Base-by-base conservation (phyloP, 208 protist genomes). In the Trypanosoma caninum region DNA sequence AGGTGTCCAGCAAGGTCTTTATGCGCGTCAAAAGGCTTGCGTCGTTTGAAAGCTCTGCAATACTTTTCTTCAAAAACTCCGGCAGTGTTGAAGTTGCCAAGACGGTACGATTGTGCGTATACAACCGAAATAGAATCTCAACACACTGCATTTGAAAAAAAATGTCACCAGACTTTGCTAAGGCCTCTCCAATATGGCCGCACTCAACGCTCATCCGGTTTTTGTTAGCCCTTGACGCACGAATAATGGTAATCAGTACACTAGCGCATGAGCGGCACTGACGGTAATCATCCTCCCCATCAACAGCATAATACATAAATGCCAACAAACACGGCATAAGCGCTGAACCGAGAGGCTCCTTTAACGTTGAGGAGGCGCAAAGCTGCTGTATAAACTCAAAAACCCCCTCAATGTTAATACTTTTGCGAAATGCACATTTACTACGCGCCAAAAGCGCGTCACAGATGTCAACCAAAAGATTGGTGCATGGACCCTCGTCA, bases 131-230 rank as follows among this genome's bases (percentile, higher is more conserved):
- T 10, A 95, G 56, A 30, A 95, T 72, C 64, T 95, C 84, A 34
- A 83, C 74, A 55, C 88, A 95, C 69, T 95, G 88, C 84, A 95
- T 90, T 59, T 86, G 82, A 48, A 91, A 89, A 55, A 89, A 95
- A n/a, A 92, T 80, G 53, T 95, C 88, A 16, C 46, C 66, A 9
- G 88, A 80, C 28, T 53, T 35, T 41, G 78, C 66, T 7, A 95
- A 54, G n/a, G 65, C 65, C 14, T 52, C 71, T 9, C 68, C 79
- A 42, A 95, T 72, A 10, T 48, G 52, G 13, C 59, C 69, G 59
- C 80, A 86, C 44, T 76, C 69, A 18, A 71, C 65, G 46, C 69
- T 74, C 20, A 94, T 62, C 16, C 76, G 75, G 28, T 81, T 82
- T 58, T 94, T 94, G 65, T 94, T 94, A 14, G 48, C 69, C 54